Conservation (phyloP, 257 asterid species). For the Coffea eugenioides region DNA sequence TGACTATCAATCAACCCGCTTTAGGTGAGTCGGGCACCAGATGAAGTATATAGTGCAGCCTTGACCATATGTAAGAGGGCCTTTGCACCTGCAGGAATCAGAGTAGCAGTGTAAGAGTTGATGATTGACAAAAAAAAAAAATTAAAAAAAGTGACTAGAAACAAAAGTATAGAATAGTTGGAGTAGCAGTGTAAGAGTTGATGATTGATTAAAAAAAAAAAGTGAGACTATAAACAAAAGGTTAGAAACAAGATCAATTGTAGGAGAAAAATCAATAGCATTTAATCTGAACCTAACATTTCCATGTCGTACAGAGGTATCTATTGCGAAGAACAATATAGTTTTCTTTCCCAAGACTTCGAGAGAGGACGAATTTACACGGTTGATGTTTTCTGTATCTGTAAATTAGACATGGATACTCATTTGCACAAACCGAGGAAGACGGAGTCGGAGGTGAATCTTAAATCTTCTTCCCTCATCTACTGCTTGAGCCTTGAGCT, state of each 20-base stretch:
- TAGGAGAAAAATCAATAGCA: neutral
- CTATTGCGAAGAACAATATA: neutral
- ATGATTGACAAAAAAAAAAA: too few species aligned
- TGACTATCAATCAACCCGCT: too few species aligned
- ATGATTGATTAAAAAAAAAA: too few species aligned
- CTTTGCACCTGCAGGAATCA: too few species aligned
- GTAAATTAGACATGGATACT: neutral
- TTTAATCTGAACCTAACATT: neutral
- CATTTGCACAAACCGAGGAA: neutral
- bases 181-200: too few species aligned
- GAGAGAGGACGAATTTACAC: conserved; percentile 4
- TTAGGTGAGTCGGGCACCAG: too few species aligned
- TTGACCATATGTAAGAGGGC: too few species aligned
- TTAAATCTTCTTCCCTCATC: conserved; percentile 1
- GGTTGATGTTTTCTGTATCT: neutral
- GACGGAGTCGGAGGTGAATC: neutral
- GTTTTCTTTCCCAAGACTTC: neutral
- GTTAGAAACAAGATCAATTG: neutral
- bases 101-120: too few species aligned
- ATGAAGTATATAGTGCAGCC: too few species aligned
- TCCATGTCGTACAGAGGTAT: neutral
- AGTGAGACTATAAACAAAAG: too few species aligned
- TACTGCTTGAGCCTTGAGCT: neutral
- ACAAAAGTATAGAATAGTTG: neutral
- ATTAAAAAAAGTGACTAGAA: too few species aligned